Percentiles rank a stretch among this genome's conserved stretches.
Conservation (phyloP, 345 rosid genomes). For the Trapa bicornis region DNA sequence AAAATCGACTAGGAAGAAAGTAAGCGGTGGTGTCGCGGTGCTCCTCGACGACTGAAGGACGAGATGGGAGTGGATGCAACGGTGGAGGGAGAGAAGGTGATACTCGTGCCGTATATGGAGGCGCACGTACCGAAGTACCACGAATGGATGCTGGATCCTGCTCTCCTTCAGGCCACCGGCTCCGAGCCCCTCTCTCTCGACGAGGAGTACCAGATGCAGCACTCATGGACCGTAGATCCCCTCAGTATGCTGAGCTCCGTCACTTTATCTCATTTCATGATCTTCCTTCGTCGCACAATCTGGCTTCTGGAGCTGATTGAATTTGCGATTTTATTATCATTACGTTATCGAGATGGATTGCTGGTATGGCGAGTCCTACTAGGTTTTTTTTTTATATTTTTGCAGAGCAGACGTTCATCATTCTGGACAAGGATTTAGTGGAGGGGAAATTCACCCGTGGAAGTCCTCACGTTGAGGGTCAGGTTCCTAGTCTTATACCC, state of each 20-base stretch:
- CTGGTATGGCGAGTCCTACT: not conserved
- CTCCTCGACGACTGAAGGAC: too few relatives aligned
- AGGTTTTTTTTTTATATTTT: conserved; percentile 1
- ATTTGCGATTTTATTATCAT: not conserved
- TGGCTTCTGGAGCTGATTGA: not conserved
- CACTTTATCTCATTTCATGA: not conserved
- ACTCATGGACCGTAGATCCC: conserved; percentile 66
- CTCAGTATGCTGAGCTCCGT: conserved; percentile 1
- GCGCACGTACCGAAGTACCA: conserved; percentile 75
- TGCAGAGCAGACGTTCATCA: conserved; percentile 84
- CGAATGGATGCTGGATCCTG: conserved; percentile 79
- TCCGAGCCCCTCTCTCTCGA: conserved; percentile 61
- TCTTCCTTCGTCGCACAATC: not conserved
- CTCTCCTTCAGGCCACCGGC: conserved; percentile 72
- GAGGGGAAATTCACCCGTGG: too few relatives aligned
- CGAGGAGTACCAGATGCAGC: conserved; percentile 73
- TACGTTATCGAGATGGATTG: too few relatives aligned
- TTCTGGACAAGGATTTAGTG: conserved; percentile 53
- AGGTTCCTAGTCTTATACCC: too few relatives aligned
- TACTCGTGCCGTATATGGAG: too few relatives aligned
- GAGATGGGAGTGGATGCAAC: too few relatives aligned
- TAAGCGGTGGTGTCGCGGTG: too few relatives aligned
- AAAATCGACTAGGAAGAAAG: too few relatives aligned
- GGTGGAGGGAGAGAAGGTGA: too few relatives aligned
- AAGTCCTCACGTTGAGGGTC: too few relatives aligned